A percentile compares a stretch with the other conserved stretches of the same genome.
These are phyloP conservation scores for Xylariaceae sp. DNA, from an alignment of 2,329 filamentous ascomycete species.

Conservation along the genomic window DNA sequence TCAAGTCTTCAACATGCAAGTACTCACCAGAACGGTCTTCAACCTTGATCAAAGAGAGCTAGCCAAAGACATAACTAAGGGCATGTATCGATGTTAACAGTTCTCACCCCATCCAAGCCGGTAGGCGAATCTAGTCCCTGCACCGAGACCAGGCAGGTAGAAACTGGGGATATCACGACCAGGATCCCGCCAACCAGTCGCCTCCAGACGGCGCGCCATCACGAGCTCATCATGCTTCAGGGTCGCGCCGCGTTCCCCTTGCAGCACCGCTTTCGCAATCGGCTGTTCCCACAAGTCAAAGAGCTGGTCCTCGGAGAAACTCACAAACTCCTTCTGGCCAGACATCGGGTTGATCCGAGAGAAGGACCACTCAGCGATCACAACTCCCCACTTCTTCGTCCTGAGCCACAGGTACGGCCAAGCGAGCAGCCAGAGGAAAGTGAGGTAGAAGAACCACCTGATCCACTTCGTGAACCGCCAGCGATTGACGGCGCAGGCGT, in stretches of 20 bases:
- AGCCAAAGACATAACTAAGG: no score
- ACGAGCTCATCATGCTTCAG: constrained; percentile 37
- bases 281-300: constrained; percentile 57
- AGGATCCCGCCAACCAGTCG: no score
- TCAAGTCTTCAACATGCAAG: no score
- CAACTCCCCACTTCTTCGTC: constrained; percentile 63
- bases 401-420: constrained; percentile 66
- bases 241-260: constrained; percentile 50
- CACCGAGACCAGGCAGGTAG: constrained; percentile 44
- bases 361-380: constrained; percentile 56
- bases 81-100: no score
- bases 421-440: constrained; percentile 61
- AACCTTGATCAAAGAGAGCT: no score
- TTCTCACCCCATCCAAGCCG: constrained; percentile 48
- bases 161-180: constrained; percentile 38
- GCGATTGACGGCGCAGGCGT: constrained; percentile 53
- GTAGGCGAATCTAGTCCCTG: constrained; percentile 48
- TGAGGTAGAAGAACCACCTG: constrained; percentile 58
- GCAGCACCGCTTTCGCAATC: constrained; percentile 54
- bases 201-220: constrained; percentile 34
- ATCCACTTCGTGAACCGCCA: constrained; percentile 63
- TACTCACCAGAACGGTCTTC: no score
- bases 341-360: constrained; percentile 33
- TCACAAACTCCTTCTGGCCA: constrained; percentile 44
- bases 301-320: constrained; percentile 54